Evolutionary conservation across 2,329 filamentous ascomycete species (phyloP).

Genomic region (Parafenestella ontariensis): DNA sequence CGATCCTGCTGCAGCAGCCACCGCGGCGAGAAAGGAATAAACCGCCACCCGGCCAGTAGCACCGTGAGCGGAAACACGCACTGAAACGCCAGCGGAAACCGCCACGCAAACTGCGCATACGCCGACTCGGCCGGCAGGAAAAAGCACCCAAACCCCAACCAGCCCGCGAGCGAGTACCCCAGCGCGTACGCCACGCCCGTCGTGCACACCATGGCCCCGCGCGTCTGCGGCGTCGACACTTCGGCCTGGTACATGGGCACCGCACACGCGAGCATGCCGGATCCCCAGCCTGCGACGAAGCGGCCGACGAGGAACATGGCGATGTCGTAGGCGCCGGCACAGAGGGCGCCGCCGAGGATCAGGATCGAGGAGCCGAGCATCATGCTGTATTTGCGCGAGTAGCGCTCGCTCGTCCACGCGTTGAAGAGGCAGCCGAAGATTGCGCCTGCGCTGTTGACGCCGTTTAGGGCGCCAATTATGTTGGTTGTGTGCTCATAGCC

Average conservation of each 20-base stretch:
- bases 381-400: slow-evolving; percentile 49
- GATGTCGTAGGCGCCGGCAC: slow-evolving; percentile 46
- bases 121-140: slow-evolving; percentile 44
- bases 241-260: slow-evolving; percentile 52
- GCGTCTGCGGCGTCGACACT: slow-evolving; percentile 50
- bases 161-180: slow-evolving; percentile 50
- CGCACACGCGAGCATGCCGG: slow-evolving; percentile 44
- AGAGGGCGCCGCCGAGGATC: slow-evolving; percentile 51
- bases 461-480: slow-evolving; percentile 56
- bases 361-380: slow-evolving; percentile 47
- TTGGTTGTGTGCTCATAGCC: slow-evolving; percentile 53
- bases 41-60: slow-evolving; percentile 47
- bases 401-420: slow-evolving; percentile 50
- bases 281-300: slow-evolving; percentile 49
- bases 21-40: slow-evolving; percentile 53
- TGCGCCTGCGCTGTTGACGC: slow-evolving; percentile 52
- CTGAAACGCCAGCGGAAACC: slow-evolving; percentile 56
- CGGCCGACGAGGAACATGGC: slow-evolving; percentile 53
- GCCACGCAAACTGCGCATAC: slow-evolving; percentile 52
- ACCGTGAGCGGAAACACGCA: slow-evolving; percentile 51
- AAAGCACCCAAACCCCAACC: slow-evolving; percentile 53
- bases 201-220: slow-evolving; percentile 44
- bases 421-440: slow-evolving; percentile 49
- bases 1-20: slow-evolving; percentile 55
- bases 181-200: slow-evolving; percentile 53